Percentiles rank a stretch among this genome's conserved stretches.
Conservation (phyloP, 2,329 filamentous ascomycete genomes). For the Thelonectria blattea region DNA sequence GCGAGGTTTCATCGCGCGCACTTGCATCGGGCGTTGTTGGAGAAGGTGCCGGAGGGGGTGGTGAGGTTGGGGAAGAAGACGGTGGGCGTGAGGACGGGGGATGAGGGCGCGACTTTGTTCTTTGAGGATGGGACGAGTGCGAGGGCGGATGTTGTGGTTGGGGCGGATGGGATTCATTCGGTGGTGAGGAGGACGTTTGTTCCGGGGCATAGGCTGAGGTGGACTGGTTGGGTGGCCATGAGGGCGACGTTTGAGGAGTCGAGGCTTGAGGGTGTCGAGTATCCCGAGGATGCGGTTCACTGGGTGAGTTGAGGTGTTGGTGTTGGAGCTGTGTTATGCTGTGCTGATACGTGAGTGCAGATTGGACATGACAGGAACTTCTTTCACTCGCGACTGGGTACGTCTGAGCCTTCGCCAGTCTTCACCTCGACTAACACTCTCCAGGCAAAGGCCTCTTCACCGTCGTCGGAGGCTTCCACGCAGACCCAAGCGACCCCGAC, state of each 20-base stretch:
- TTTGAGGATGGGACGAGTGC: conserved; percentile 56
- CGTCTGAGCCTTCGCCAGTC: background rate
- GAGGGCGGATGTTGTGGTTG: conserved; percentile 55
- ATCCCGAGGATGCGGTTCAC: conserved; percentile 51
- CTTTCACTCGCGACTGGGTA: conserved; percentile 51
- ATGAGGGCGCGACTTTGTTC: conserved; percentile 41
- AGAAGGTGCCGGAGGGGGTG: conserved; percentile 48
- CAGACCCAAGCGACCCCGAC: conserved; percentile 42
- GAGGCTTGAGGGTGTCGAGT: conserved; percentile 47
- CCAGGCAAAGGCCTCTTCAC: conserved; percentile 46
- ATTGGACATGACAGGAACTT: conserved; percentile 36
- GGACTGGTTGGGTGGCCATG: conserved; percentile 53
- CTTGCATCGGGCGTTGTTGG: conserved; percentile 54
- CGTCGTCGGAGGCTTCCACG: conserved; percentile 50
- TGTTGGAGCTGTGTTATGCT: too few relatives aligned
- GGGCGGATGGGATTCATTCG: conserved; percentile 60
- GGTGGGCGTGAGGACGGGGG: conserved; percentile 41
- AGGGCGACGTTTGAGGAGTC: conserved; percentile 52
- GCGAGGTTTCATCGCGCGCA: conserved; percentile 56
- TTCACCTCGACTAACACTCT: background rate
- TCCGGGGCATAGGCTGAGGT: conserved; percentile 46
- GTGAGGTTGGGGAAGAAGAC: conserved; percentile 54
- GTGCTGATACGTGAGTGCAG: background rate
- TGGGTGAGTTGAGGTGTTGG: conserved; percentile 15
- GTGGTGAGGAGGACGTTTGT: conserved; percentile 52